phyloP scores from a whole-genome alignment of 2,329 filamentous ascomycete species.

The Arthrobotrys megalospora region DNA sequence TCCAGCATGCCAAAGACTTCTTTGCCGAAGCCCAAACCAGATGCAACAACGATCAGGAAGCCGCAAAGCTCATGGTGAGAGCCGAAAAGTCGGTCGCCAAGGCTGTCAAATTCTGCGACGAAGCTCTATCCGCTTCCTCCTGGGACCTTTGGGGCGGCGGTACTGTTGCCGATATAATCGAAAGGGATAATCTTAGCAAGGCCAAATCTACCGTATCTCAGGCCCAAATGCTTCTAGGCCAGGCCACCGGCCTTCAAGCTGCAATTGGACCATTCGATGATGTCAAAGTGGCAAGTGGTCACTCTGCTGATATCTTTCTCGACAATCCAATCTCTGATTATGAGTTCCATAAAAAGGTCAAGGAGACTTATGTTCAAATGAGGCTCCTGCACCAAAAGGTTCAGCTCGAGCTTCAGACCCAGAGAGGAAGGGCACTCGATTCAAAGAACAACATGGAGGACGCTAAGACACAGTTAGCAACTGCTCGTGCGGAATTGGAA shows the following conservation, averaged over 20 bases:
- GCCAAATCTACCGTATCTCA: conserved; percentile 69
- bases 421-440: conserved; percentile 64
- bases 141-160: conserved; percentile 69
- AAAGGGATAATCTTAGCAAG: conserved; percentile 71
- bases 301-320: conserved; percentile 72
- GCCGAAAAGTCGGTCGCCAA: conserved; percentile 66
- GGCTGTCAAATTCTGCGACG: conserved; percentile 69
- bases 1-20: conserved; percentile 66
- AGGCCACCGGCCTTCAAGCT: conserved; percentile 68
- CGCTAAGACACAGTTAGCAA: conserved; percentile 66
- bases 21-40: conserved; percentile 67
- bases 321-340: conserved; percentile 73
- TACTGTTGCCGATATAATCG: conserved; percentile 71
- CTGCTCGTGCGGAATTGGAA: conserved; percentile 68
- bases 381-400: conserved; percentile 66
- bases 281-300: conserved; percentile 69
- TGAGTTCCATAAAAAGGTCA: conserved; percentile 72
- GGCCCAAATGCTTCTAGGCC: conserved; percentile 67
- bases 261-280: conserved; percentile 67
- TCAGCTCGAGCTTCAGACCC: conserved; percentile 65
- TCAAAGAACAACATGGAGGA: conserved; percentile 65
- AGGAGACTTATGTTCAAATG: conserved; percentile 68
- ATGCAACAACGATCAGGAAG: conserved; percentile 69
- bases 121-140: conserved; percentile 69
- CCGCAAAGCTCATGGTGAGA: conserved; percentile 67